These are phyloP conservation scores for Neckera pumila DNA, from an alignment of 225 moss, liverwort and hornwort genomes.

Conservation along the genomic window DNA sequence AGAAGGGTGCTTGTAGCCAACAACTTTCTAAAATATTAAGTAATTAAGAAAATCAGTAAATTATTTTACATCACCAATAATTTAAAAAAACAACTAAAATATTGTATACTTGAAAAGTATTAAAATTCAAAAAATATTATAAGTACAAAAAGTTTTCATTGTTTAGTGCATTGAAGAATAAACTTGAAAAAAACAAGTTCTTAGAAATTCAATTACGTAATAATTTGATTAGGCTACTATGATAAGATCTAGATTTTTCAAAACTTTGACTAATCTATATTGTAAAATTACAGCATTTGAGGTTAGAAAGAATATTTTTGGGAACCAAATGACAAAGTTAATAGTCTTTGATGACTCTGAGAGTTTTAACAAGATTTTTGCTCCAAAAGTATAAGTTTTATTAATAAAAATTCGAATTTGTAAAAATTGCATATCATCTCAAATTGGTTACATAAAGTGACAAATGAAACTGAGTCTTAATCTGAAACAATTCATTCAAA, in stretches of 20 bases:
- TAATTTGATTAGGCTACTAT: neutral
- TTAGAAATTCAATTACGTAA: neutral
- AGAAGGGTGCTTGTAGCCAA: too few relatives aligned
- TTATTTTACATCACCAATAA: neutral
- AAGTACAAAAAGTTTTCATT: neutral
- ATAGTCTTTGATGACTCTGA: neutral
- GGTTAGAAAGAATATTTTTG: neutral
- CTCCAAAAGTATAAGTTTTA: neutral
- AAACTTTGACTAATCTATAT: rapidly evolving
- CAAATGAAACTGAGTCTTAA: too few relatives aligned
- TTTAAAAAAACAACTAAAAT: neutral
- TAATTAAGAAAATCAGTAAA: neutral
- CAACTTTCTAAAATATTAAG: neutral
- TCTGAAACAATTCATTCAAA: too few relatives aligned
- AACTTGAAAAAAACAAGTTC: neutral
- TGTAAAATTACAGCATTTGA: neutral
- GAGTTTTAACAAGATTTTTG: neutral
- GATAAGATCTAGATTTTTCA: too few relatives aligned
- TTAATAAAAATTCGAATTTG: too few relatives aligned
- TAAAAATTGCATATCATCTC: neutral
- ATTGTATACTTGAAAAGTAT: neutral
- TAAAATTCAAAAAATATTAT: neutral
- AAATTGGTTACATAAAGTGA: neutral
- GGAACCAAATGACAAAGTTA: neutral
- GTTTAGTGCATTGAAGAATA: too few relatives aligned